phyloP scores from a whole-genome alignment of 2,329 filamentous ascomycete species.

The Cladophialophora chaetospira region DNA sequence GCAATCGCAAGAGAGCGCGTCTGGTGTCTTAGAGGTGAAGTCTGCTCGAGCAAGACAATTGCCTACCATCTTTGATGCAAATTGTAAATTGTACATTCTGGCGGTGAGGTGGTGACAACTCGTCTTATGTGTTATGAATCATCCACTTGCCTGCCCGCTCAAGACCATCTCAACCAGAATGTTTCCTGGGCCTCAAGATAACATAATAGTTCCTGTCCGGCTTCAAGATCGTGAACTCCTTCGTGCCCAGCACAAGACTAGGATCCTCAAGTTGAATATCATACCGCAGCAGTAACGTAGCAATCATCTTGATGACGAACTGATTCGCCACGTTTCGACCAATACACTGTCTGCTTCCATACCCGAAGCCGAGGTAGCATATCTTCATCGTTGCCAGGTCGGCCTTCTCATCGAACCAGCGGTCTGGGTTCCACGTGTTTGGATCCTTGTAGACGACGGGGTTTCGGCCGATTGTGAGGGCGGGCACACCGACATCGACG shows the following conservation, averaged over 20 bases:
- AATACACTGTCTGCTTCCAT: constrained; percentile 25
- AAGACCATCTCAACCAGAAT: not conserved
- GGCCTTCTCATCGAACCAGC: constrained; percentile 27
- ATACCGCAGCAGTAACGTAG: constrained; percentile 23
- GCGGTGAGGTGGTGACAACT: too few species aligned
- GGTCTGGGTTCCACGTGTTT: constrained; percentile 25
- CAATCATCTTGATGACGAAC: constrained; percentile 27
- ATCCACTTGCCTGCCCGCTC: too few species aligned
- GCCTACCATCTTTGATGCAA: too few species aligned
- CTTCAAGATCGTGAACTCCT: constrained; percentile 27
- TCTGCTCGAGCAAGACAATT: too few species aligned
- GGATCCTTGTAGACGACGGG: constrained; percentile 22
- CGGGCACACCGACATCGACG: constrained; percentile 28
- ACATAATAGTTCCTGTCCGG: constrained; percentile 25
- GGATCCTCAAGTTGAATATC: constrained; percentile 25
- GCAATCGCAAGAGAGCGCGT: too few species aligned
- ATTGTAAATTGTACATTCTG: too few species aligned
- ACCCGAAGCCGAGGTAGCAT: constrained; percentile 24
- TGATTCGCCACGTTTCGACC: constrained; percentile 27
- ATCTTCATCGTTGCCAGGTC: constrained; percentile 23
- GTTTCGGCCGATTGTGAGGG: constrained; percentile 22
- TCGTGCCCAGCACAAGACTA: constrained; percentile 18
- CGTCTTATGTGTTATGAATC: too few species aligned
- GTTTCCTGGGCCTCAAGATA: constrained; percentile 20
- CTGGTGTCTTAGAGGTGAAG: too few species aligned